phyloP scores from a whole-genome alignment of 2,329 filamentous ascomycete genomes.

The Biscogniauxia marginata region DNA sequence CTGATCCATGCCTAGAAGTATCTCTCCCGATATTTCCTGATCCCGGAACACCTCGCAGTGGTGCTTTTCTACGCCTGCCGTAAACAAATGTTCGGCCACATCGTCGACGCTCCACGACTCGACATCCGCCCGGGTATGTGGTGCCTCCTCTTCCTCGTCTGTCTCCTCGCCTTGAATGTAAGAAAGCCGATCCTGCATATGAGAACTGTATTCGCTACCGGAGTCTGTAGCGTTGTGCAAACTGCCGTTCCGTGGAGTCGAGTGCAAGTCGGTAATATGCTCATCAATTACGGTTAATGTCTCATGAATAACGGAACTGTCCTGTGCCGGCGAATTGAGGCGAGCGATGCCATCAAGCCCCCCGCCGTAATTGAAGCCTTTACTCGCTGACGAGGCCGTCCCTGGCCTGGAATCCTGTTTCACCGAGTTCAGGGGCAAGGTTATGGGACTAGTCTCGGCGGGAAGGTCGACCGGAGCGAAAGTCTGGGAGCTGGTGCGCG shows the following conservation, averaged over 20 bases:
- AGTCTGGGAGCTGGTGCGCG: constrained; percentile 25
- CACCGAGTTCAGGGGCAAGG: constrained; percentile 41
- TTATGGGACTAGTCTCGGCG: constrained; percentile 35
- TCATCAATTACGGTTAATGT: constrained; percentile 96
- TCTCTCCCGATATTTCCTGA: constrained; percentile 93
- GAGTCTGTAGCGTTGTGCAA: constrained; percentile 68
- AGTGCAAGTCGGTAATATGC: constrained; percentile 84
- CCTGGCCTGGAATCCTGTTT: constrained; percentile 35
- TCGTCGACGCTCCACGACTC: constrained; percentile 75
- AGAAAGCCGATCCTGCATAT: constrained; percentile 73
- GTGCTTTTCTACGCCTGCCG: constrained; percentile 77
- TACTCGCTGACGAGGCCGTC: constrained; percentile 26
- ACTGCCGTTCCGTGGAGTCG: constrained; percentile 50
- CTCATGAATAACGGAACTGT: constrained; percentile 76
- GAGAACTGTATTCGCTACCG: constrained; percentile 85
- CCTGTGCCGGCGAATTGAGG: constrained; percentile 47
- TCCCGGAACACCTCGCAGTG: constrained; percentile 95
- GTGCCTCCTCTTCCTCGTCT: constrained; percentile 80
- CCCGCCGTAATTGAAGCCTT: constrained; percentile 28
- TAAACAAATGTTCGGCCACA: constrained; percentile 87
- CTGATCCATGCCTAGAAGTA: constrained; percentile 91
- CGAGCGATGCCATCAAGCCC: constrained; percentile 41
- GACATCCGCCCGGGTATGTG: constrained; percentile 71
- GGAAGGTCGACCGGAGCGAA: constrained; percentile 10
- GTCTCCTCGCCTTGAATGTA: constrained; percentile 95